A percentile compares a stretch with the other conserved stretches of the same genome.
Conservation (phyloP, 1,139 yeast genomes). For the Saccharomyces pastorianus region DNA sequence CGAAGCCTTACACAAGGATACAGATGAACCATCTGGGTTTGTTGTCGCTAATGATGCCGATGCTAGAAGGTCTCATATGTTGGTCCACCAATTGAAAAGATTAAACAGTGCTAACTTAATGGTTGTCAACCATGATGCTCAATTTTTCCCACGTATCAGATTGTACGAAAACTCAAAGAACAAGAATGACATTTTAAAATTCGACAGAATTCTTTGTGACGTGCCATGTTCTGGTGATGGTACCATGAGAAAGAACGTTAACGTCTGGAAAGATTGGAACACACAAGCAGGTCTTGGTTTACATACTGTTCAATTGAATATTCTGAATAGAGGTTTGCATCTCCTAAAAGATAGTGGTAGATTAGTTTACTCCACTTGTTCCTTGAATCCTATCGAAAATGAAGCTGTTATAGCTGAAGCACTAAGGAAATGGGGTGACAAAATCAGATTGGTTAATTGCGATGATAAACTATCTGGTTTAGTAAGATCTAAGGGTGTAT, state of each 20-base stretch:
- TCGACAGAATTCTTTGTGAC: conserved; percentile 91
- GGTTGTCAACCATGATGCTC: conserved; percentile 96
- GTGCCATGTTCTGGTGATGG: conserved; percentile 99
- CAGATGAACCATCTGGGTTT: conserved; percentile 67
- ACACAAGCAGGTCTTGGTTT: conserved; percentile 84
- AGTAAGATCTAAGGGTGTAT: conserved; percentile 63
- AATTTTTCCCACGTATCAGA: conserved; percentile 80
- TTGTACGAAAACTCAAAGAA: conserved; percentile 30
- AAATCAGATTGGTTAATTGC: conserved; percentile 63
- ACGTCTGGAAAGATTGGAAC: conserved; percentile 94
- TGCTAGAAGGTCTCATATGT: conserved; percentile 92
- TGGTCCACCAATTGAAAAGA: conserved; percentile 94
- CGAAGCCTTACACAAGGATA: conserved; percentile 73
- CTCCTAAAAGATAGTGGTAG: conserved; percentile 84
- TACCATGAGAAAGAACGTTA: conserved; percentile 93
- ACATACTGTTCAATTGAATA: conserved; percentile 80
- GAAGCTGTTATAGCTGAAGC: conserved; percentile 96
- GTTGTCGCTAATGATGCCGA: conserved; percentile 96
- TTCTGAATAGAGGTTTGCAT: conserved; percentile 83
- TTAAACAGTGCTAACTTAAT: conserved; percentile 86
- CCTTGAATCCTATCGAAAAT: conserved; percentile 90
- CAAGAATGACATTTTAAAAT: conserved; percentile 47
- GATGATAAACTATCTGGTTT: conserved; percentile 69
- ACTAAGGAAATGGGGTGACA: conserved; percentile 67
- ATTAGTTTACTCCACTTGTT: conserved; percentile 93